Base-by-base conservation (phyloP, 352 stramenopile species). In the Pythium pyrilobum region DNA sequence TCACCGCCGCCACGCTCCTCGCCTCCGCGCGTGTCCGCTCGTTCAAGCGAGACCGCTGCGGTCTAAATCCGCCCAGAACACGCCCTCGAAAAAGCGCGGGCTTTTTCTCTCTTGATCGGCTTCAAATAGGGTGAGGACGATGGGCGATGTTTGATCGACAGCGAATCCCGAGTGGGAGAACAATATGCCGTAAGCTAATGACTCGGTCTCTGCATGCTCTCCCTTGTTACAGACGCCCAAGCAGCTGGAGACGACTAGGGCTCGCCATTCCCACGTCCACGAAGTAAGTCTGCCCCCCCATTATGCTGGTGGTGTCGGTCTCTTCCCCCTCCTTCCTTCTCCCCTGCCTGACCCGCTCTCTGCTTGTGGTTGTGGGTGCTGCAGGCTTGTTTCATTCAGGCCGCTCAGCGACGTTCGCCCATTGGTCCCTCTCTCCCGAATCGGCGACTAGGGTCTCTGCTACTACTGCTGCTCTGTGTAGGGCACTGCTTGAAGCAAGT, bases 401-500 rank as follows among this genome's bases (percentile, higher is more conserved):
- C n/a, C n/a, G n/a, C n/a, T n/a, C n/a, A n/a, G n/a, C n/a, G n/a
- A n/a, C n/a, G n/a, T 16, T n/a, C 10, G 34, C 10, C 34, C 34
- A 40, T 8, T 40, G 16, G 15, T 40, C n/a, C n/a, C n/a, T n/a
- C n/a, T n/a, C n/a, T n/a, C n/a, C n/a, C n/a, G n/a, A n/a, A n/a
- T n/a, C n/a, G 7, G 34, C 10, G 34, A 21, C 34, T 40, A 40
- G 34, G 34, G 34, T 16, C 32, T 25, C 6, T 36, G 5, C 41
- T 29, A 15, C 16, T 27, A 23, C 21, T 29, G 31, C 20, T 20
- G 9, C 24, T 28, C 28, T 16, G 25, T 33, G 29, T 40, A 15
- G 21, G 29, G 13, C 16, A 84, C 74, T 66, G 77, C 73, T 89
- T 89, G 75, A 86, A 89, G 77, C 71, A 60, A 54, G 63, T 63